A percentile compares a stretch with the other conserved stretches of the same genome.
These are phyloP conservation scores for Ophiostoma montium DNA, from an alignment of 2,329 filamentous ascomycete species.

Conservation along the genomic window DNA sequence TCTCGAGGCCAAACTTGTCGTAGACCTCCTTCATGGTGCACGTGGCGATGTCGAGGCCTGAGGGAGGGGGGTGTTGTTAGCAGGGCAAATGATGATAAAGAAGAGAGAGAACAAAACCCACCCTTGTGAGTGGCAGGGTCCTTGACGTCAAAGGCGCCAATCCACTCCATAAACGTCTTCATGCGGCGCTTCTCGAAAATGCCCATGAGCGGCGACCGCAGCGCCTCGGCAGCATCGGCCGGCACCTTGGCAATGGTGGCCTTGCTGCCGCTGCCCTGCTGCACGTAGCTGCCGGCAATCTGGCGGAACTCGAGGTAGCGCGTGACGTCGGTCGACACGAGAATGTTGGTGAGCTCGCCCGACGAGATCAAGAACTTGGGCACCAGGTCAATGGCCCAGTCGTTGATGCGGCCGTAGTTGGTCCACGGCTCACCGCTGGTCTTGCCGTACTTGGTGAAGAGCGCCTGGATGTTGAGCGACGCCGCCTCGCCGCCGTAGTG, in stretches of 20 bases:
- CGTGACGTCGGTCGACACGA: constrained; percentile 88
- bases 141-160: constrained; percentile 70
- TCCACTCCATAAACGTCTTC: constrained; percentile 93
- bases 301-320: constrained; percentile 86
- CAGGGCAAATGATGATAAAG: neutral
- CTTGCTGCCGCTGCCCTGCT: constrained; percentile 69
- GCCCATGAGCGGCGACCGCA: constrained; percentile 89
- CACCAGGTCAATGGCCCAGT: constrained; percentile 99
- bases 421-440: constrained; percentile 79
- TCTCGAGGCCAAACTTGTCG: constrained; percentile 90
- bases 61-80: neutral
- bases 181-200: constrained; percentile 95
- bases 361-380: constrained; percentile 98
- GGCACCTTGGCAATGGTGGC: constrained; percentile 95
- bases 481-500: constrained; percentile 97
- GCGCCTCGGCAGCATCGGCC: constrained; percentile 77
- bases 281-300: constrained; percentile 91
- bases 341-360: constrained; percentile 94
- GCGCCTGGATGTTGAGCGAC: constrained; percentile 89
- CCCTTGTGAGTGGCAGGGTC: constrained; percentile 83
- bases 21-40: constrained; percentile 97
- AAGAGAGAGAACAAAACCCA: constrained; percentile 26
- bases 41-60: constrained; percentile 64
- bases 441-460: constrained; percentile 96
- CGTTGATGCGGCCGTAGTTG: constrained; percentile 89